Evolutionary conservation across 176 grass and related monocot species (phyloP), one percentile per base, ranked within the genome.

Genomic region (Tillandsia fasciculata): DNA sequence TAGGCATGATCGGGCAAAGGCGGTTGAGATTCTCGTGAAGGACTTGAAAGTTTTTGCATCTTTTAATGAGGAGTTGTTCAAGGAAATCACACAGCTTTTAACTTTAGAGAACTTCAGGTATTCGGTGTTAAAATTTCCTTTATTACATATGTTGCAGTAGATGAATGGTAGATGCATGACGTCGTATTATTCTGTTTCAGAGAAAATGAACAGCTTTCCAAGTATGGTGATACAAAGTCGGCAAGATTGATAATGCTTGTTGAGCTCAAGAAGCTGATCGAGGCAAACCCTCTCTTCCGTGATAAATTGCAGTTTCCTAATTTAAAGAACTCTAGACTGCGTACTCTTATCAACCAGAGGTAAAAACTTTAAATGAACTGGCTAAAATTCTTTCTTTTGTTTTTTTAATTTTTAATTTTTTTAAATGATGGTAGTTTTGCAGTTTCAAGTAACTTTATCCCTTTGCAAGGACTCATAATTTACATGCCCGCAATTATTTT

Each of bases 161-260:
- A 80, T 73, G 42, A 67, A 53, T 74, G 67, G 57, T 72, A 50
- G 68, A 26, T 74, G 64, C 49, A 56, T 42, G 26, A 13, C 27
- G 73, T 79, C 2, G 63, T 24, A 23, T 70, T 68, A 56, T 83
- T 28, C 59, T 59, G 74, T 79, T 23, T 29, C 72, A 97, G 93
- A 78, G 89, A 97, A 84, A 97, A 97, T 77, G 93, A 97, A 50
- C 93, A 97, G 74, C 89, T 97, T 51, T 97, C 93, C 11, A 97
- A 97, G 78, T 97, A 97, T n/a, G 93, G 93, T 3, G 93, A 97
- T 83, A 97, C 93, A 78, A 97, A 97, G 72, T 97, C 93, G 68
- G 93, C 93, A 59, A 90, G 93, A 71, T 64, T 82, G 63, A 97
- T 97, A 85, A 92, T 97, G 93, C 89, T 97, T 74, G 86, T 92